Evolutionary conservation across 345 rosid genomes (phyloP), one percentile per base, ranked within the genome.

Genomic region (Ailanthus altissimus): DNA sequence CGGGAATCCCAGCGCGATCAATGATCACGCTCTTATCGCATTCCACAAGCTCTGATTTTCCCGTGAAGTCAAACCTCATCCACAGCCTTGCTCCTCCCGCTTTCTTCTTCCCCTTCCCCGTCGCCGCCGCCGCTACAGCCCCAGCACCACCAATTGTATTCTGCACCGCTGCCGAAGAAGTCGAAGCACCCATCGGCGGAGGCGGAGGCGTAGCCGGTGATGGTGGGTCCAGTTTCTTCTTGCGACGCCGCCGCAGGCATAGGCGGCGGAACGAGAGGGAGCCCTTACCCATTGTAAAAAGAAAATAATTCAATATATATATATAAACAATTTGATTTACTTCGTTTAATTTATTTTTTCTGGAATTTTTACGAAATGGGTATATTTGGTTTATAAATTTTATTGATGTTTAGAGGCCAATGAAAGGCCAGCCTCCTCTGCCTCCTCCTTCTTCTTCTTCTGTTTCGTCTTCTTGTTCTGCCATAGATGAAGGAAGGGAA

Each of bases 11-110:
- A 8, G 89, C 90, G 15, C 94, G 89, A 75, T 85, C 88, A 28
- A 93, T 89, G 70, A 95, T 93, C 8, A 89, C 77, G 67, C 88
- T 89, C 87, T 95, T 95, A 65, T 93, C 98, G 59, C 92, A 93
- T 72, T 95, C 99, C 75, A 91, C 87, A 63, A 89, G 69, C 85
- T 95, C 96, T 85, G 92, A 89, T 23, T 81, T 86, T 64, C 98
- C 98, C n/a, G 83, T 83, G 53, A 90, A 80, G 77, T 95, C 98
- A 67, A 90, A 88, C 81, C 91, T 86, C 99, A 91, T 92, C 99
- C 99, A 95, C 40, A 91, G 87, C 87, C 93, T 90, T 18, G 95
- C 88, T 47, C 99, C 99, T 8, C 88, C 93, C 12, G 87, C 86
- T 90, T 92, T 96, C 94, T 93, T 94, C 89, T 95, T 95, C 80